Base-by-base conservation (phyloP, 1,284 basidiomycete species). In the Farysia itapuensis region DNA sequence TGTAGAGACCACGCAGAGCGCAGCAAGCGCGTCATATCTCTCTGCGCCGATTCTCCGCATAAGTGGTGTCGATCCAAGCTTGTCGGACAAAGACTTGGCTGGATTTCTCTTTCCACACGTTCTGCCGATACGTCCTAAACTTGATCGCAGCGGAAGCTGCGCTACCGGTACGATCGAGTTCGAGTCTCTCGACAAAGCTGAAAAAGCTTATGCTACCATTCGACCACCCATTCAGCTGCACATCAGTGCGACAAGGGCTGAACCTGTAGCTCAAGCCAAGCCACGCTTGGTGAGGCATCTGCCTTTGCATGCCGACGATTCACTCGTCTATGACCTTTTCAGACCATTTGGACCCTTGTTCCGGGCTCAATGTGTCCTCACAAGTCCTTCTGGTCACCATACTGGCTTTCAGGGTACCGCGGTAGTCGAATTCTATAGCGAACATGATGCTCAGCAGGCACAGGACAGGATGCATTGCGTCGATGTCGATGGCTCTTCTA, bases 401-500 rank as follows among this genome's bases (percentile, higher is more conserved):
- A 67, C 67, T 18, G 70, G 69, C 47, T 71, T 70, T 64, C 52
- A 60, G 19, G 70, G 70, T 18, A 71, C 58, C 58, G 70, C 67
- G 11, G 13, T 42, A n/a, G 26, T 71, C 36, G 53, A 64, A 14
- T 73, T 35, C 46, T 71, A 63, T 43, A 30, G 28, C 31, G 68
- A 73, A 29, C 35, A 56, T 2, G 53, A 71, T 30, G 70, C 70
- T 3, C 52, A 64, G 36, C 39, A 26, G 12, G 70, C 69, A 2
- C 53, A 71, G 30, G 40, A 43, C 23, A 58, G 65, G 23, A 59
- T 69, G 64, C 68, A 73, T 47, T 71, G 70, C 40, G 49, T 56
- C 30, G 57, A 71, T 4, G 25, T 71, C 21, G 52, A 48, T 16
- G 69, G 66, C 22, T 67, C 65, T 39, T 53, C 67, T 40, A 70